These are phyloP conservation scores for Arxiozyma telluris DNA, from an alignment of 1,139 yeast genomes.

Conservation along the genomic window DNA sequence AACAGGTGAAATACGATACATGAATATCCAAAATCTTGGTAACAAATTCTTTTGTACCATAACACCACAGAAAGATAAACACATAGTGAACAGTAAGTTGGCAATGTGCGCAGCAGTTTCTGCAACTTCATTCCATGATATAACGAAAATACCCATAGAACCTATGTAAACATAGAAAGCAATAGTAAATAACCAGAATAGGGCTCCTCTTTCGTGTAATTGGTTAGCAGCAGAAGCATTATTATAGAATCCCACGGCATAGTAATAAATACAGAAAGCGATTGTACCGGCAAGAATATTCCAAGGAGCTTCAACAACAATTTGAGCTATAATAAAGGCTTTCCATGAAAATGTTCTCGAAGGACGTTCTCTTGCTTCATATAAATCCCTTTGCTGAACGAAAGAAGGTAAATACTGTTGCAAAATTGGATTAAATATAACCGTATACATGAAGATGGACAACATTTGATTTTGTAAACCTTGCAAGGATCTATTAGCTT, in stretches of 20 bases:
- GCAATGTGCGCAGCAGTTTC: conserved; percentile 65
- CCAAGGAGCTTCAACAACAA: conserved; percentile 67
- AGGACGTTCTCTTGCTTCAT: conserved; percentile 83
- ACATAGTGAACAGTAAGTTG: conserved; percentile 52
- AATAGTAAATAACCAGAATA: conserved; percentile 48
- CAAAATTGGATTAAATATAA: conserved; percentile 48
- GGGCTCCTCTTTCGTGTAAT: conserved; percentile 49
- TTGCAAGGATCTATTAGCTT: conserved; percentile 49
- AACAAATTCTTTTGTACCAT: conserved; percentile 47
- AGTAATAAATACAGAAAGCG: conserved; percentile 65
- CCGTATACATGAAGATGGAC: conserved; percentile 53
- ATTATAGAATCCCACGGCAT: conserved; percentile 61
- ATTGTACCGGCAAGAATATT: conserved; percentile 52
- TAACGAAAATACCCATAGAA: conserved; percentile 40
- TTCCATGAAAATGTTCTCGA: conserved; percentile 54
- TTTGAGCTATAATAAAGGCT: conserved; percentile 47
- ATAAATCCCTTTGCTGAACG: conserved; percentile 60
- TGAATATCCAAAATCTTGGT: conserved; percentile 51
- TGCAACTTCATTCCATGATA: conserved; percentile 36
- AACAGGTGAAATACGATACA: conserved; percentile 53
- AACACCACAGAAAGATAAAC: conserved; percentile 73
- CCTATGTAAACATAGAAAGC: conserved; percentile 49
- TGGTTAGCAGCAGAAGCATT: conserved; percentile 48
- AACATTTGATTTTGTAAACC: conserved; percentile 59
- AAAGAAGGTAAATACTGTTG: conserved; percentile 68